These are phyloP conservation scores for Phialophora expanda DNA, from an alignment of 2,329 filamentous ascomycete species.

Conservation along the genomic window DNA sequence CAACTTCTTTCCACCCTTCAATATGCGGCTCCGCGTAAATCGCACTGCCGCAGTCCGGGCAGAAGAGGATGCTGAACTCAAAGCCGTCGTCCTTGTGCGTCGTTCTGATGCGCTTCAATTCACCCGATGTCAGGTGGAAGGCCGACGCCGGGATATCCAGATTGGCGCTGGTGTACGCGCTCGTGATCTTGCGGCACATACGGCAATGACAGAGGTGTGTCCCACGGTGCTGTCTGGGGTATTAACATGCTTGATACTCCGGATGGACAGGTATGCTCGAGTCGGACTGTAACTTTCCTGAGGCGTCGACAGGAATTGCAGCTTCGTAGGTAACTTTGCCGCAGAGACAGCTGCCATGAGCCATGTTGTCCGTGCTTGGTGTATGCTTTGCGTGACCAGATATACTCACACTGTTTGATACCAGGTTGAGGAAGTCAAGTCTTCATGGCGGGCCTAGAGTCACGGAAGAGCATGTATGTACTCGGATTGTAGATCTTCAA, in stretches of 20 bases:
- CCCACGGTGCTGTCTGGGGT: neutral
- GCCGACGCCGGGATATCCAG: neutral
- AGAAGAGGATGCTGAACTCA: slow-evolving; percentile 14
- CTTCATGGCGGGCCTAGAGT: neutral
- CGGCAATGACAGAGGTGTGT: slow-evolving; percentile 11
- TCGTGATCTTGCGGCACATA: slow-evolving; percentile 13
- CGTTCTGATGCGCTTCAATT: slow-evolving; percentile 6
- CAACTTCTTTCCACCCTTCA: neutral
- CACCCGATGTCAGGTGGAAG: slow-evolving; percentile 7
- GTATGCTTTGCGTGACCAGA: neutral
- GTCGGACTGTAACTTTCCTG: neutral
- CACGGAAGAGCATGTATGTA: neutral
- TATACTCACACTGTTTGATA: neutral
- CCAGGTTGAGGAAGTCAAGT: neutral
- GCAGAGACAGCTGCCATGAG: slow-evolving; percentile 13
- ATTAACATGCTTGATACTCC: neutral
- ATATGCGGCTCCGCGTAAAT: slow-evolving; percentile 9
- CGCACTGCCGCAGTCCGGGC: slow-evolving; percentile 7
- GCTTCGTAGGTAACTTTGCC: slow-evolving; percentile 2
- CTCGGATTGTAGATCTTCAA: neutral
- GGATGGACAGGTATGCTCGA: no score
- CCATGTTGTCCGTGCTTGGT: neutral
- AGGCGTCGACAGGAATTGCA: neutral
- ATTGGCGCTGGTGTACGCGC: slow-evolving; percentile 7
- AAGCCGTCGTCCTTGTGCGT: slow-evolving; percentile 13